These are phyloP conservation scores for Fraxinus anomala DNA, from an alignment of 257 asterid species.

Conservation along the genomic window DNA sequence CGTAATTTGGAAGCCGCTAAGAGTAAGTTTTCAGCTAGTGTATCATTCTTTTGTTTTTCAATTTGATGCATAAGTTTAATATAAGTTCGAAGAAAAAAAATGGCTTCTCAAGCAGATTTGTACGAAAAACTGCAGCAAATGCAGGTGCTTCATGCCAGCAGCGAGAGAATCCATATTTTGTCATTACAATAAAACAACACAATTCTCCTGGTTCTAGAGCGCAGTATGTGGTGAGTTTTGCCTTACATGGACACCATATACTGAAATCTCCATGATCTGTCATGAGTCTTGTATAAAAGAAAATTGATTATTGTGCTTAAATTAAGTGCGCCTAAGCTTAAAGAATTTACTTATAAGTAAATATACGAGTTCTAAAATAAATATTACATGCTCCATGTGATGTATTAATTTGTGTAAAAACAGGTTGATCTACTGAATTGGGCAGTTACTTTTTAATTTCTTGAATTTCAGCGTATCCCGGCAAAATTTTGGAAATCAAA, in stretches of 20 bases:
- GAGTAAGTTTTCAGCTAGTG: slow-evolving; percentile 1
- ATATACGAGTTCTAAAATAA: too few relatives aligned
- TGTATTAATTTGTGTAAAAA: too few relatives aligned
- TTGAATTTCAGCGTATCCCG: slow-evolving; percentile 27
- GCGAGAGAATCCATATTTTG: neutral
- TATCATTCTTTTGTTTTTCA: too few relatives aligned
- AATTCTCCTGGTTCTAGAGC: neutral
- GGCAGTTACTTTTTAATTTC: neutral
- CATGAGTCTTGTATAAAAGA: neutral
- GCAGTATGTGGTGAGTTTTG: neutral
- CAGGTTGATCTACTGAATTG: neutral
- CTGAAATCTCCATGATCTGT: neutral
- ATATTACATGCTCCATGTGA: too few relatives aligned
- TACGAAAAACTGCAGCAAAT: neutral
- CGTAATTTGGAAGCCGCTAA: neutral
- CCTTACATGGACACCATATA: neutral
- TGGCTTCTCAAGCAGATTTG: neutral
- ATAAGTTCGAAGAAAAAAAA: too few relatives aligned
- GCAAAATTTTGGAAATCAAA: slow-evolving; percentile 1
- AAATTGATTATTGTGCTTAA: neutral
- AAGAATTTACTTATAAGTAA: too few relatives aligned
- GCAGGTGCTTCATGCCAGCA: neutral
- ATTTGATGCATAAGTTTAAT: too few relatives aligned
- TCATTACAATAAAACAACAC: neutral
- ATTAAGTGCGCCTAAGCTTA: neutral